Evolutionary conservation across 192 early-diverging fungal genomes (phyloP).

Genomic region (Coemansia sp.): DNA sequence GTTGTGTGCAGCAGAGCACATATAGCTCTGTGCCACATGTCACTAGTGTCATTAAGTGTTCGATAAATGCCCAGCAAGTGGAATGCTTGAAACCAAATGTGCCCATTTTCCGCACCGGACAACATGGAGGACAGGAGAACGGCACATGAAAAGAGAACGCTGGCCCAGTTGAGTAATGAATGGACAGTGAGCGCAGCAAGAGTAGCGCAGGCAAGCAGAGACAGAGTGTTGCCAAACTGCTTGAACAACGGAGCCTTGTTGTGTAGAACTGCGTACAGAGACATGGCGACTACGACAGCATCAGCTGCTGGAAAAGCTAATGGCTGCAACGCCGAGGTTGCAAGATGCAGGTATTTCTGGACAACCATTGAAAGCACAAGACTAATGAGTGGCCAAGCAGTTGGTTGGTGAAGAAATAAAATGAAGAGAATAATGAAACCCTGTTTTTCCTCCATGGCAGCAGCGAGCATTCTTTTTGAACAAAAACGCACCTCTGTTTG

Average conservation of each 20-base stretch:
- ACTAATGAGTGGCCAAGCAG: neutral
- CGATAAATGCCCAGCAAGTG: neutral
- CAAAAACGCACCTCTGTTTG: neutral
- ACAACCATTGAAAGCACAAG: neutral
- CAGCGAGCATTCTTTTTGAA: neutral
- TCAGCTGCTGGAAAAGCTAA: neutral
- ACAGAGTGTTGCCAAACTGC: neutral
- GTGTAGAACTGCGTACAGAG: neutral
- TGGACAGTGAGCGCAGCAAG: neutral
- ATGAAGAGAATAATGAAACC: neutral
- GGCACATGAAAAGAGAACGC: neutral
- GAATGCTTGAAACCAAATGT: slow-evolving; percentile 1
- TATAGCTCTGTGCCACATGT: neutral
- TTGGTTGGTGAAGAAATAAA: neutral
- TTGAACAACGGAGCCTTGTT: neutral
- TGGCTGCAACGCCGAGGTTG: neutral
- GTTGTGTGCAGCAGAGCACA: neutral
- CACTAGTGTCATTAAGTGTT: neutral
- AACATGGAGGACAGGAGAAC: neutral
- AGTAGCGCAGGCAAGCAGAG: neutral
- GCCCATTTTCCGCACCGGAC: neutral
- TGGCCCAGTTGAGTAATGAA: neutral
- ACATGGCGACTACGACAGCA: neutral
- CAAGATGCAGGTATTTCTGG: neutral
- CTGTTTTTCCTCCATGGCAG: neutral